A percentile compares a stretch with the other conserved stretches of the same genome.
Evolutionary conservation across 768 basidiomycete genomes (phyloP).

Genomic region (Termitomyces sp.): DNA sequence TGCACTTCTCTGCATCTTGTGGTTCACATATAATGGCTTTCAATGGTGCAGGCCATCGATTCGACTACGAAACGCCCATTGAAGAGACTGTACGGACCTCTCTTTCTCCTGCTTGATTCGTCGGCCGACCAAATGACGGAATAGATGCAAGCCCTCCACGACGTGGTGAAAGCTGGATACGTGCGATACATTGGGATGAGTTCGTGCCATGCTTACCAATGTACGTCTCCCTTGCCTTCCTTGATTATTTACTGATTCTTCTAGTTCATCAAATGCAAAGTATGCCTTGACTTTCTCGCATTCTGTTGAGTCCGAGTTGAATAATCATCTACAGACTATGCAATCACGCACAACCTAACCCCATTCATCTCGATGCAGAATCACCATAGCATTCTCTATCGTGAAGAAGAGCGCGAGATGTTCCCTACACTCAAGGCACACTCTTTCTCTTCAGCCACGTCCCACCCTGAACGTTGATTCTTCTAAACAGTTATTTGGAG

Average conservation of each 20-base stretch:
- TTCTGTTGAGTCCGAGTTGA: background rate
- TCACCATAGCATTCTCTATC: slow-evolving; percentile 52
- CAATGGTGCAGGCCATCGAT: slow-evolving; percentile 62
- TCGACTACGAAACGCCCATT: slow-evolving; percentile 52
- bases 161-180: slow-evolving; percentile 57
- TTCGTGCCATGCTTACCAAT: slow-evolving; percentile 51
- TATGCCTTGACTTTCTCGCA: slow-evolving; percentile 14
- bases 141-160: slow-evolving; percentile 63
- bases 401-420: slow-evolving; percentile 64
- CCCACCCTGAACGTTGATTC: too few species aligned
- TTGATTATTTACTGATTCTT: too few species aligned
- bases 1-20: too few species aligned
- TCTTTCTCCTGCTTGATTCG: background rate
- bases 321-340: slow-evolving; percentile 35
- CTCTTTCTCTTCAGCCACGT: background rate
- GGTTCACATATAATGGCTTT: slow-evolving; percentile 41
- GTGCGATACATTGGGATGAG: slow-evolving; percentile 60
- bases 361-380: slow-evolving; percentile 71
- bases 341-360: slow-evolving; percentile 48
- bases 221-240: slow-evolving; percentile 20
- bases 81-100: slow-evolving; percentile 37
- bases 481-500: slow-evolving; percentile 36
- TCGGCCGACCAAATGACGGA: too few species aligned
- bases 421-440: slow-evolving; percentile 49
- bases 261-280: slow-evolving; percentile 54